phyloP scores from a whole-genome alignment of 1,284 basidiomycete species.

The Meripilus lineatus region DNA sequence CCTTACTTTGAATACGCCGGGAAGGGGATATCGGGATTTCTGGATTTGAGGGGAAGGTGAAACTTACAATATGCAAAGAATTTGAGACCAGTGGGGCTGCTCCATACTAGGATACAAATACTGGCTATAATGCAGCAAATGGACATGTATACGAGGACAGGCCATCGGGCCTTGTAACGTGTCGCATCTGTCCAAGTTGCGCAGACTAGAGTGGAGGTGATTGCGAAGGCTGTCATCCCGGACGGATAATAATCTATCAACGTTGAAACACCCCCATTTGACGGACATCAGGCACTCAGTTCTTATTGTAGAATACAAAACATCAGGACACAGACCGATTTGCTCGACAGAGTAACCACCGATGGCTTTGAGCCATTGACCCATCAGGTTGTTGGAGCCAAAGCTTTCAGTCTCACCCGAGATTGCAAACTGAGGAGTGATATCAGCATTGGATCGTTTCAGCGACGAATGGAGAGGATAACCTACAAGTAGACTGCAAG shows the following conservation, averaged over 20 bases:
- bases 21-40: not conserved
- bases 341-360: constrained; percentile 60
- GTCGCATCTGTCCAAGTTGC: constrained; percentile 56
- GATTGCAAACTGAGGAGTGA: constrained; percentile 44
- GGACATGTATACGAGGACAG: constrained; percentile 62
- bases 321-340: constrained; percentile 39
- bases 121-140: constrained; percentile 46
- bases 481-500: constrained; percentile 54
- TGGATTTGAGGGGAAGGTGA: not conserved
- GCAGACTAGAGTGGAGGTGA: constrained; percentile 56
- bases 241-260: constrained; percentile 57
- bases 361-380: constrained; percentile 65
- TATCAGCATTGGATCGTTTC: not conserved
- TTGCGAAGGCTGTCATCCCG: constrained; percentile 61
- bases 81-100: constrained; percentile 49
- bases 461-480: not conserved
- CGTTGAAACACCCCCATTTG: not conserved
- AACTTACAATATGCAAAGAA: constrained; percentile 65
- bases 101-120: constrained; percentile 55
- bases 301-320: not conserved
- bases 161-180: constrained; percentile 49
- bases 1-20: not conserved
- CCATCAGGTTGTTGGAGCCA: constrained; percentile 72
- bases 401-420: constrained; percentile 69
- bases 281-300: not conserved